Percentiles rank a stretch among this genome's conserved stretches.
phyloP scores from a whole-genome alignment of 1,139 yeast genomes.

The Debaryomyces subglobosus region DNA sequence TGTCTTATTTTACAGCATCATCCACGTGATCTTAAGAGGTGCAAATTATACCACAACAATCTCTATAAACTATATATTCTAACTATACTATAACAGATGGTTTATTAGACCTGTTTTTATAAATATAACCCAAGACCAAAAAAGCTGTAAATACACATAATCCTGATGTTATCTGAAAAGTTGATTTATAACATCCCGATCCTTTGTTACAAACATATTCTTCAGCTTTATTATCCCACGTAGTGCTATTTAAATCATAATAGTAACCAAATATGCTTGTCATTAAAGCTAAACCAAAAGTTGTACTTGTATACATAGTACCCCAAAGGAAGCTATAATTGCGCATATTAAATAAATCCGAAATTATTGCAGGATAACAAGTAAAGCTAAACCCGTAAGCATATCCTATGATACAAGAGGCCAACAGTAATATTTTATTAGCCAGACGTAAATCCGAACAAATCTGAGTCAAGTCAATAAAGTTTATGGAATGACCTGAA shows the following conservation, averaged over 20 bases:
- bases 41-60: background rate
- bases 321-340: slow-evolving; percentile 87
- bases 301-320: slow-evolving; percentile 58
- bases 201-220: slow-evolving; percentile 41
- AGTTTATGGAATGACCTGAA: slow-evolving; percentile 43
- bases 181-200: slow-evolving; percentile 39
- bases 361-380: slow-evolving; percentile 75
- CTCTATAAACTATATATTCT: background rate
- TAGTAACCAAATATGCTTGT: slow-evolving; percentile 44
- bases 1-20: background rate
- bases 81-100: background rate
- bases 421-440: slow-evolving; percentile 40
- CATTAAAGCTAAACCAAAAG: slow-evolving; percentile 40
- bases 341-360: slow-evolving; percentile 74
- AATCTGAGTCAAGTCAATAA: slow-evolving; percentile 30
- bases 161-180: slow-evolving; percentile 38
- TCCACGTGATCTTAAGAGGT: background rate
- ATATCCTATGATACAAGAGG: slow-evolving; percentile 67
- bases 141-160: slow-evolving; percentile 29
- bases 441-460: slow-evolving; percentile 30
- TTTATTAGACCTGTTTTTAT: slow-evolving; percentile 4
- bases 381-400: slow-evolving; percentile 86
- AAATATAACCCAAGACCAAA: slow-evolving; percentile 29
- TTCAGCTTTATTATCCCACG: slow-evolving; percentile 23
- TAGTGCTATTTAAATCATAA: slow-evolving; percentile 39